These are phyloP conservation scores for Globisporangium mamillatum DNA, from an alignment of 352 stramenopile genomes.

Conservation along the genomic window DNA sequence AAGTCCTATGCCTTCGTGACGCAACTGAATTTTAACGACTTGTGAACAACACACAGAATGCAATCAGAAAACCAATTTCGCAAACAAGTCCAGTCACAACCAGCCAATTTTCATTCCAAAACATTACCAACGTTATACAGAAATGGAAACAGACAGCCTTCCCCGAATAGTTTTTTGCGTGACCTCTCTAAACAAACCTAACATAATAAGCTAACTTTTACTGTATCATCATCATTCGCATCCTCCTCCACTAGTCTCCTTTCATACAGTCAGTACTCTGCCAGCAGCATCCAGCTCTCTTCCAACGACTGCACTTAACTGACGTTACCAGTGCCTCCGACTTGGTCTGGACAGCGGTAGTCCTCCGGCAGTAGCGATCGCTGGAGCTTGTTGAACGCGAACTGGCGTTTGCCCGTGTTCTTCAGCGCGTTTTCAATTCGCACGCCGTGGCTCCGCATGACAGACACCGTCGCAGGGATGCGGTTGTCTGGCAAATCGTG, in stretches of 20 bases:
- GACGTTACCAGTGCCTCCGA: slow-evolving; percentile 81
- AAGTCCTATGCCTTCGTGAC: slow-evolving; percentile 71
- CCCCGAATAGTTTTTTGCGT: slow-evolving; percentile 7
- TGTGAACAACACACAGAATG: slow-evolving; percentile 25
- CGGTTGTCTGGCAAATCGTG: slow-evolving; percentile 75
- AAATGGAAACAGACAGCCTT: background rate
- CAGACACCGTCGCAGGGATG: slow-evolving; percentile 75
- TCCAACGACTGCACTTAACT: slow-evolving; percentile 36
- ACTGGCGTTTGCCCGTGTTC: slow-evolving; percentile 87
- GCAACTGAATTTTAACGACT: slow-evolving; percentile 67
- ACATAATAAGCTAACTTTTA: slow-evolving; percentile 10
- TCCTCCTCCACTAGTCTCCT: background rate
- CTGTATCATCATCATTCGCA: slow-evolving; percentile 12
- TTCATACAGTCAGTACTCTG: no score
- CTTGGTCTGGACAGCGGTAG: slow-evolving; percentile 82
- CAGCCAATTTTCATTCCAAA: slow-evolving; percentile 4
- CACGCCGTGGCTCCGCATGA: slow-evolving; percentile 86
- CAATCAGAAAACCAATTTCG: background rate
- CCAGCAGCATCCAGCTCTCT: background rate
- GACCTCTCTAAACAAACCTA: slow-evolving; percentile 9
- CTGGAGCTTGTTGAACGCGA: slow-evolving; percentile 89
- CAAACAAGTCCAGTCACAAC: background rate
- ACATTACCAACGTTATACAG: slow-evolving; percentile 11
- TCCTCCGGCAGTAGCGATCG: slow-evolving; percentile 83
- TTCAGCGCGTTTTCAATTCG: slow-evolving; percentile 89